Evolutionary conservation across 2,329 filamentous ascomycete species (phyloP), one percentile per base, ranked within the genome.

Genomic region (Massarina eburnea): DNA sequence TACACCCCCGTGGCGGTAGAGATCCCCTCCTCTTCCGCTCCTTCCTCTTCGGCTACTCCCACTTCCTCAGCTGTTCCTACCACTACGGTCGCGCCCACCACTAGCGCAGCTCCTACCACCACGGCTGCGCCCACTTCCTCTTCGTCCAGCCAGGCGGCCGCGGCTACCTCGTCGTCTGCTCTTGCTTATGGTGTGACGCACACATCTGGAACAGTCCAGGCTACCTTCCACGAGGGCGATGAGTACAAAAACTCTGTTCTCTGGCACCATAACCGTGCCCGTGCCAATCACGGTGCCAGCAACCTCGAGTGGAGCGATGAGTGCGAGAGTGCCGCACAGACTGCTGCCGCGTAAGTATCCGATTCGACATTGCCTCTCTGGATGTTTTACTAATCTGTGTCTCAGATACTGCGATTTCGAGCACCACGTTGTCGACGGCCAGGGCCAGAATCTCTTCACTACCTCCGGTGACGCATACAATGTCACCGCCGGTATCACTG

Each of bases 361-460:
- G n/a, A n/a, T n/a, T 30, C 27, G 9, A 14, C 12, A 7, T 26
- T 12, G 7, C 27, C 27, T 8, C 27, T 30, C 7, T 14, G 4
- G 9, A 14, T 5, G 4, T 30, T 30, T 14, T 14, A 14, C 27
- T 30, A 14, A 30, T 14, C n/a, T 14, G 12, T 30, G 27, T 7
- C n/a, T 14, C 12, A 30, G 27, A 14, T 21, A 74, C 24, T 96
- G 92, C 72, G 74, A 78, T 30, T 96, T 95, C 60, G 76, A 76
- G 30, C 92, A 97, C 46, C 56, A 52, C 40, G 54, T 59, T 14
- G 54, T 58, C 18, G 12, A 50, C 44, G 77, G 80, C 35, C 92
- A 97, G 76, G 94, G 94, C 53, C 94, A 99, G 76, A 99, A 97
- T 80, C 85, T 97, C 48, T 92, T 89, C 64, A 84, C 85, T 49